Percentiles rank a stretch among this genome's conserved stretches.
phyloP scores from a whole-genome alignment of 2,329 filamentous ascomycete species.

The Pestalotiopsis sp. region DNA sequence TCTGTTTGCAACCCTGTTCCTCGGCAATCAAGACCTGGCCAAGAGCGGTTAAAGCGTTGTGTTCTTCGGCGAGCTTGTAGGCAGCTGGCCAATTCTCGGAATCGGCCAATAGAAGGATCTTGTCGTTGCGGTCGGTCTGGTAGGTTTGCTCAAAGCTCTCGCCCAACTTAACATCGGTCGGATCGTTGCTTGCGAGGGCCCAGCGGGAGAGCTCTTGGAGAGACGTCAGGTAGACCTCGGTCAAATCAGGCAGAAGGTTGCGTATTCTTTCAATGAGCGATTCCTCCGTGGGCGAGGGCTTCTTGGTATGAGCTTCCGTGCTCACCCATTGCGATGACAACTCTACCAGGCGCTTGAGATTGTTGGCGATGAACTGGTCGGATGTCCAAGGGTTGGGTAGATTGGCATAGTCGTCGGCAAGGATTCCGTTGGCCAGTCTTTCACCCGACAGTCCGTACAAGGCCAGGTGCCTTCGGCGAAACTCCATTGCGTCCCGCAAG shows the following conservation, averaged over 20 bases:
- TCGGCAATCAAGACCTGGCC: slow-evolving; percentile 59
- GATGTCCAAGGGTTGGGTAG: slow-evolving; percentile 89
- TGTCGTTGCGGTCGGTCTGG: slow-evolving; percentile 50
- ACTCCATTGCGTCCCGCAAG: slow-evolving; percentile 67
- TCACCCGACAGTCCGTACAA: slow-evolving; percentile 75
- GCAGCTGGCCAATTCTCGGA: slow-evolving; percentile 60
- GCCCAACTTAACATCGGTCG: slow-evolving; percentile 41
- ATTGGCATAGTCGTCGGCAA: slow-evolving; percentile 64
- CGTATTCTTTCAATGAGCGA: slow-evolving; percentile 46
- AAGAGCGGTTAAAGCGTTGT: slow-evolving; percentile 55
- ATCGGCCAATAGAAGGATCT: slow-evolving; percentile 54
- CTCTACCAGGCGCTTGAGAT: slow-evolving; percentile 60
- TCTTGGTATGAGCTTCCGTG: slow-evolving; percentile 39
- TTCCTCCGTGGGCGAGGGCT: slow-evolving; percentile 31
- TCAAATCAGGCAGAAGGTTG: slow-evolving; percentile 50
- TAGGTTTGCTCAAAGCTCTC: slow-evolving; percentile 52
- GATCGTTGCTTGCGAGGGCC: slow-evolving; percentile 45
- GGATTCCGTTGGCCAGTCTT: slow-evolving; percentile 64
- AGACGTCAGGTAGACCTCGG: slow-evolving; percentile 56
- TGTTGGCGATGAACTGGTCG: slow-evolving; percentile 62
- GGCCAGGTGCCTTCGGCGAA: slow-evolving; percentile 69
- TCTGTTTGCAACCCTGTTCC: slow-evolving; percentile 43
- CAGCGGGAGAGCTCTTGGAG: slow-evolving; percentile 56
- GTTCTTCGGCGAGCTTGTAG: slow-evolving; percentile 60
- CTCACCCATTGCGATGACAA: slow-evolving; percentile 58